Base-by-base conservation (phyloP, 768 basidiomycete species). In the Xanthoconium purpureum region DNA sequence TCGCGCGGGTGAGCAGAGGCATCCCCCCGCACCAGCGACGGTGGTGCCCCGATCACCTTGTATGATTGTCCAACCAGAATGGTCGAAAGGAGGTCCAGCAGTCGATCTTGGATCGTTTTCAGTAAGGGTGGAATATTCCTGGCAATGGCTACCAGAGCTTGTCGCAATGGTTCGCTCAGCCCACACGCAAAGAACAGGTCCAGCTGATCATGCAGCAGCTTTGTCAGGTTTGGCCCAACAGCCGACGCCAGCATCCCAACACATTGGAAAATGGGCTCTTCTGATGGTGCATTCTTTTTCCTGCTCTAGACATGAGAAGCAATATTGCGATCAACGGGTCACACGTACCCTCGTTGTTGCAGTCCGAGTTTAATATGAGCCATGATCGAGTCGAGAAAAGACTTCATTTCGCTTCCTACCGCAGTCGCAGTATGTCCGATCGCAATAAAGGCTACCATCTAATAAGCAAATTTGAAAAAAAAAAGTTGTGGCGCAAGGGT, bases 191-290 rank as follows among this genome's bases (percentile, higher is more conserved):
- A 90, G 91, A 99, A 98, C 40, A 97, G 77, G 70, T 98, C 95
- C 33, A 99, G 83, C 62, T 98, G 90, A 66, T 98, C 97, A 71
- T 98, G 97, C 55, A 99, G 79, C 45, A 96, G 80, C 67, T 96
- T 94, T 0, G 97, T 98, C 46, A 99, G 77, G 71, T 94, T 96
- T 3, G 94, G 94, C 1, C 97, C 97, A 33, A 99, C 94, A 10
- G 97, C 92, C 2, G 86, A 84, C 1, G 95, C 93, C 42, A 99
- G 78, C 94, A 98, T 96, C 37, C 93, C 93, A 56, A 99, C 83
- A 72, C 97, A 98, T 78, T 98, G 92, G 67, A 99, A 98, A 56
- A 98, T 94, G 0, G 95, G 89, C 61, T 94, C 94, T 71, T 98
- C 95, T 15, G 88, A 87, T 3, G 91, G 90, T 2, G 94, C 91